A percentile compares a stretch with the other conserved stretches of the same genome.
phyloP scores from a whole-genome alignment of 2,329 filamentous ascomycete genomes.

The Metarhizium brunneum region DNA sequence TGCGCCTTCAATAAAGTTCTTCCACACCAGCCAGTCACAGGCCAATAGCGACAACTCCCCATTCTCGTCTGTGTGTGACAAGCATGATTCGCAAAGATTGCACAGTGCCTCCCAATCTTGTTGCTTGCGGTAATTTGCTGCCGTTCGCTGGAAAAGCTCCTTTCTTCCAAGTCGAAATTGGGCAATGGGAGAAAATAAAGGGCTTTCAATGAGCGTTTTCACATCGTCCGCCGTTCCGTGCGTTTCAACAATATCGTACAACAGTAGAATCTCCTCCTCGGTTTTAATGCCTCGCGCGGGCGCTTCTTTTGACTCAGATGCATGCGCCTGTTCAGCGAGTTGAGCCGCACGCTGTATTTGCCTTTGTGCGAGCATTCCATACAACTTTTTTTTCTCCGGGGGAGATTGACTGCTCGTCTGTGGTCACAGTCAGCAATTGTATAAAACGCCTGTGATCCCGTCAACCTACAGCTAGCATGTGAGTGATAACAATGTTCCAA shows the following conservation, averaged over 20 bases:
- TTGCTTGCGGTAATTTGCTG: conserved; percentile 26
- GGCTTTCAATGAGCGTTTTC: conserved; percentile 27
- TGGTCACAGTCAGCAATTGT: neutral
- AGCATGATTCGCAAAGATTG: conserved; percentile 32
- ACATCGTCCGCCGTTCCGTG: conserved; percentile 34
- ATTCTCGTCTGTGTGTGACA: conserved; percentile 28
- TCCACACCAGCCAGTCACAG: conserved; percentile 34
- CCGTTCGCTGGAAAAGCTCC: conserved; percentile 33
- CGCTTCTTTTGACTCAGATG: conserved; percentile 9
- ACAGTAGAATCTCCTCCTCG: conserved; percentile 41
- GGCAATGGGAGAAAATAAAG: conserved; percentile 29
- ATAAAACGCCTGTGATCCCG: neutral
- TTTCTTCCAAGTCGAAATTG: conserved; percentile 39
- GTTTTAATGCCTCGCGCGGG: conserved; percentile 26
- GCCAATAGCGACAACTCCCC: conserved; percentile 31
- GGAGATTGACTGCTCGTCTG: conserved; percentile 38
- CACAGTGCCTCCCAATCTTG: conserved; percentile 34
- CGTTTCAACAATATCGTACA: conserved; percentile 36
- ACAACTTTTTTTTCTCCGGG: conserved; percentile 40
- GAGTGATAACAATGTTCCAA: conserved; percentile 45
- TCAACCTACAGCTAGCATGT: conserved; percentile 39
- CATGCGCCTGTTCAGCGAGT: conserved; percentile 27
- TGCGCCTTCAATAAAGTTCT: conserved; percentile 29
- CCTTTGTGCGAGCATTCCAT: conserved; percentile 39
- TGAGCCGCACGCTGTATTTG: conserved; percentile 42